A percentile compares a stretch with the other conserved stretches of the same genome.
Conservation (phyloP, 2,329 filamentous ascomycete species). For the Colletotrichum sp. region DNA sequence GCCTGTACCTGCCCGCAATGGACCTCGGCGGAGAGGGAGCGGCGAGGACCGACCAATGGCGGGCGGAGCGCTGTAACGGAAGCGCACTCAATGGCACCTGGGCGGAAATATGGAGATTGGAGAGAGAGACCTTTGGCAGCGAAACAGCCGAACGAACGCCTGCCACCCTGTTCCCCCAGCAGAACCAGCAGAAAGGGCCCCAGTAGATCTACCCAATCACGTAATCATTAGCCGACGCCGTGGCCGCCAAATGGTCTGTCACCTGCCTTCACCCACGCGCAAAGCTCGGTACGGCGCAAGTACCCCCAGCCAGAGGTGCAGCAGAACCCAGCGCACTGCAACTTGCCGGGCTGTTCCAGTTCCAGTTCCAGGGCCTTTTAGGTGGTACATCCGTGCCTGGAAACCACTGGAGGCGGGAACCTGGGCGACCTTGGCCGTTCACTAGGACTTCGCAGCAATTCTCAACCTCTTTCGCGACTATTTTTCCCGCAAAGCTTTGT, state of each 20-base stretch:
- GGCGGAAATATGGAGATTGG: conserved; percentile 20
- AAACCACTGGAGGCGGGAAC: conserved; percentile 8
- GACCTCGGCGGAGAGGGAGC: conserved; percentile 21
- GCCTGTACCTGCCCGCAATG: background rate
- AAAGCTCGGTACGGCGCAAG: conserved; percentile 11
- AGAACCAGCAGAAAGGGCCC: background rate
- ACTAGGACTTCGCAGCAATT: conserved; percentile 8
- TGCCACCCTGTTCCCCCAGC: conserved; percentile 15
- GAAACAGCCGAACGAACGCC: conserved; percentile 24
- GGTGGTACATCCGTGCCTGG: background rate
- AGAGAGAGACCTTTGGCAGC: background rate
- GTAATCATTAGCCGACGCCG: background rate
- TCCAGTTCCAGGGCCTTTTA: background rate
- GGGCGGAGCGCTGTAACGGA: conserved; percentile 21
- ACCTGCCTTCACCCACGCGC: conserved; percentile 13
- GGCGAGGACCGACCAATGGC: conserved; percentile 11
- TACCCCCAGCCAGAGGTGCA: background rate
- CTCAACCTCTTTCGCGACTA: conserved; percentile 21
- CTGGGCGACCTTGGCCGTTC: conserved; percentile 5
- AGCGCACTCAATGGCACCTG: conserved; percentile 2
- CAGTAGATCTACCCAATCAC: conserved; percentile 11
- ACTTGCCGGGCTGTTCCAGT: background rate
- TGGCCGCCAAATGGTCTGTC: conserved; percentile 13
- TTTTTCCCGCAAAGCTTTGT: conserved; percentile 24
- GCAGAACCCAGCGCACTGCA: background rate